These are phyloP conservation scores for Quambalaria eucalypti DNA, from an alignment of 1,284 basidiomycete genomes.

Conservation along the genomic window DNA sequence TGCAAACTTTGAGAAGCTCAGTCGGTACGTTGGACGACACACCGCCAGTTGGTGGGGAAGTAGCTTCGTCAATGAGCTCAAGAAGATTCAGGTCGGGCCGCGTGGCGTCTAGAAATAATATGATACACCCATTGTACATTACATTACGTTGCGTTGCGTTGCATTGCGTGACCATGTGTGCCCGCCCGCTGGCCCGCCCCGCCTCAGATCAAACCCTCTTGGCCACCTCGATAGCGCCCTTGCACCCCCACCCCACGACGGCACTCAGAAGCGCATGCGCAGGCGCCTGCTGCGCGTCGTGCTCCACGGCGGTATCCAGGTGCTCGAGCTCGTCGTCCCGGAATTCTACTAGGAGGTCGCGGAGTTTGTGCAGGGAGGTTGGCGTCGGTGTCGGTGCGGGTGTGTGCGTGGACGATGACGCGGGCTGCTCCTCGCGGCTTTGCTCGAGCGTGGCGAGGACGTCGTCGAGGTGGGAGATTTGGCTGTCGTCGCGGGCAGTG, in stretches of 20 bases:
- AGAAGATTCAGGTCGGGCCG: no score
- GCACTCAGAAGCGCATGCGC: constrained; percentile 82
- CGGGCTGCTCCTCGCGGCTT: background rate
- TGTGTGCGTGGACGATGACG: background rate
- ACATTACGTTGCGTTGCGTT: no score
- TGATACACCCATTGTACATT: no score
- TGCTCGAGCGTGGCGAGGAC: background rate
- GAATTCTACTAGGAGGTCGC: constrained; percentile 70
- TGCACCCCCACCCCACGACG: constrained; percentile 74
- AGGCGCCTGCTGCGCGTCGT: constrained; percentile 81
- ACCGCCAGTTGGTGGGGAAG: constrained; percentile 44
- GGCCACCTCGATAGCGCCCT: constrained; percentile 78
- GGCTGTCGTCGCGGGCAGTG: background rate
- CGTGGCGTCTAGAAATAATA: no score
- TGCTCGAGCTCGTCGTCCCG: constrained; percentile 91
- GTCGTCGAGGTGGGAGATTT: background rate
- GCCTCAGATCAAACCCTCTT: constrained; percentile 67
- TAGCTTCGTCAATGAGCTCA: background rate
- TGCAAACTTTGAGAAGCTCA: constrained; percentile 88
- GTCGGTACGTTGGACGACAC: constrained; percentile 54
- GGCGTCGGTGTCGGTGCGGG: background rate
- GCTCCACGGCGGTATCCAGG: constrained; percentile 79
- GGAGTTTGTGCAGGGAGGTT: constrained; percentile 63
- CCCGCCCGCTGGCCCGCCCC: no score
- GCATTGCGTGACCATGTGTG: no score